Percentiles rank a stretch among this genome's conserved stretches.
Evolutionary conservation across 2,329 filamentous ascomycete species (phyloP).

Genomic region (Erysiphe neolycopersici): DNA sequence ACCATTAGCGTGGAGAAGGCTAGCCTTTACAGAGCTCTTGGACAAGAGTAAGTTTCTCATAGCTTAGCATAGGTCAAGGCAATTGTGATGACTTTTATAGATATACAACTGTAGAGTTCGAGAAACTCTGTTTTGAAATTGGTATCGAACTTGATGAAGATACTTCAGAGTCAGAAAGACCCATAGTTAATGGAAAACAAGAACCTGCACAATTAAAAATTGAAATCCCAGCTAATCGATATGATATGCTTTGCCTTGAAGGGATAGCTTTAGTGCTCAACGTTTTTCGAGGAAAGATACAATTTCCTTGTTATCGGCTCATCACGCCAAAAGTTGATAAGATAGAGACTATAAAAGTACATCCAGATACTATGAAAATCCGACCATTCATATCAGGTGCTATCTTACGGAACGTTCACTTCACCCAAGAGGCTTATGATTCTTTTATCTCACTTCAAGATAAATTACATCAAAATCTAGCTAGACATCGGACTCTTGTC

Average conservation of each 20-base stretch:
- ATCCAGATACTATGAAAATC: conserved; percentile 46
- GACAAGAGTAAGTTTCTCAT: conserved; percentile 41
- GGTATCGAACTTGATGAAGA: conserved; percentile 92
- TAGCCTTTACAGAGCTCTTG: conserved; percentile 77
- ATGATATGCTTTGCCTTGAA: conserved; percentile 90
- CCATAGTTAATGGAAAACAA: conserved; percentile 50
- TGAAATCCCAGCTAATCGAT: conserved; percentile 87
- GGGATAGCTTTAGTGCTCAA: conserved; percentile 89
- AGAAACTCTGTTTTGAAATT: conserved; percentile 95
- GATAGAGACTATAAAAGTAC: conserved; percentile 56
- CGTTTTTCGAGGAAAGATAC: conserved; percentile 58
- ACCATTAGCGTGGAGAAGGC: conserved; percentile 95
- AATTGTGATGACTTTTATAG: conserved; percentile 19
- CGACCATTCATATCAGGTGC: conserved; percentile 74
- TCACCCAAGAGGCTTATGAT: conserved; percentile 74
- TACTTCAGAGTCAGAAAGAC: conserved; percentile 25
- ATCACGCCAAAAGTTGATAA: conserved; percentile 45
- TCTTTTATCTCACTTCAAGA: conserved; percentile 96
- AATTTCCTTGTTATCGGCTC: conserved; percentile 56
- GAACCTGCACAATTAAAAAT: conserved; percentile 90
- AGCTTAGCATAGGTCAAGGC: conserved; percentile 4
- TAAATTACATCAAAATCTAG: conserved; percentile 91
- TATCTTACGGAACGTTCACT: conserved; percentile 70
- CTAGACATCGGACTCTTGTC: conserved; percentile 77
- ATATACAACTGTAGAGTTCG: conserved; percentile 82